phyloP scores from a whole-genome alignment of 2,329 filamentous ascomycete genomes.

The Didymellaceae sp. region DNA sequence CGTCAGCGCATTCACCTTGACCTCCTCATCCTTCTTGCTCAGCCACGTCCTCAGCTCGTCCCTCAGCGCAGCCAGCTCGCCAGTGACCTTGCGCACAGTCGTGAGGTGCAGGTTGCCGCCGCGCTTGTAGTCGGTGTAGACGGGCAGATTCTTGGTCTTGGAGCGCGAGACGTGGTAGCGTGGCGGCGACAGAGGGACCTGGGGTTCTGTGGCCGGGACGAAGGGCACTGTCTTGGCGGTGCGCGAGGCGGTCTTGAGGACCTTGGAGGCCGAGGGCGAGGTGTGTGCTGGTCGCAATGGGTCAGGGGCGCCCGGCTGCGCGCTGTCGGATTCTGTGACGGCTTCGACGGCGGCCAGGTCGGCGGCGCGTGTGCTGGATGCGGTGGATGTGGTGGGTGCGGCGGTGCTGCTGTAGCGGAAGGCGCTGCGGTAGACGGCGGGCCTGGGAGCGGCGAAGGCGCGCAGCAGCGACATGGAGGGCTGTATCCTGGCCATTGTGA shows the following conservation, averaged over 20 bases:
- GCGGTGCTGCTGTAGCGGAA: conserved; percentile 12
- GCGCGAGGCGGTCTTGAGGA: conserved; percentile 10
- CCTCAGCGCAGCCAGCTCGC: conserved; percentile 69
- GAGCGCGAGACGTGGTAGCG: conserved; percentile 78
- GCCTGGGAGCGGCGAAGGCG: conserved; percentile 34
- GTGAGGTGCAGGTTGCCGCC: conserved; percentile 80
- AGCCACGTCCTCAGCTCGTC: conserved; percentile 68
- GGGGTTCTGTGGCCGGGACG: conserved; percentile 12
- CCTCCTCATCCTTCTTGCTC: conserved; percentile 61
- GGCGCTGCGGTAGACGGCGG: conserved; percentile 3
- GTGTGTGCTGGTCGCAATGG: conserved; percentile 15
- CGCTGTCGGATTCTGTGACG: conserved; percentile 42
- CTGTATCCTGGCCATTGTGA: conserved; percentile 44
- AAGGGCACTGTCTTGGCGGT: conserved; percentile 16
- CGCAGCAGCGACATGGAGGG: conserved; percentile 50
- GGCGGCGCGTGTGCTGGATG: conserved; percentile 34
- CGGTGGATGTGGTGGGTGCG: conserved; percentile 33
- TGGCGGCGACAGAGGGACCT: conserved; percentile 29
- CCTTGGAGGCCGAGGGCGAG: conserved; percentile 5
- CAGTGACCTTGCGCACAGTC: conserved; percentile 78
- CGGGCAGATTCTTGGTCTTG: conserved; percentile 70
- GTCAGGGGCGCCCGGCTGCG: conserved; percentile 34
- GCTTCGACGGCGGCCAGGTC: conserved; percentile 45
- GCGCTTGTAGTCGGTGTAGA: conserved; percentile 76
- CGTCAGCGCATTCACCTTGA: conserved; percentile 67